phyloP scores from a whole-genome alignment of 176 grass and related monocot species.

The Cenchrus purpureus region DNA sequence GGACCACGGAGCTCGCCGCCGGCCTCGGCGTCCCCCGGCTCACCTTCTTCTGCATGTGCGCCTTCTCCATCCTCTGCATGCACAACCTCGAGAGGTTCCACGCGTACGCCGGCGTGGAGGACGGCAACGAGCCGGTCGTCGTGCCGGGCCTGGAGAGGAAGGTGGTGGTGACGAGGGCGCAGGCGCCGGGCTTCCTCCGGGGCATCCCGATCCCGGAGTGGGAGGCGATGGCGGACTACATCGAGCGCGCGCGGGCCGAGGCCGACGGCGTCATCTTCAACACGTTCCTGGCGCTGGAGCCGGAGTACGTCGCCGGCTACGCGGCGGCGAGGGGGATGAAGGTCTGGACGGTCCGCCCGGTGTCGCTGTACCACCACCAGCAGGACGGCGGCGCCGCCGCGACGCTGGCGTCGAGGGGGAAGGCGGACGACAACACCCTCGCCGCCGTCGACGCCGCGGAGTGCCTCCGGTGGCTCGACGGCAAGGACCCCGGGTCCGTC shows the following conservation, averaged over 20 bases:
- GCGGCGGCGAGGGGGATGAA: background rate
- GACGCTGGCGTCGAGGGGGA: background rate
- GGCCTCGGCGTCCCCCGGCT: background rate
- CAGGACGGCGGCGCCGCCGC: background rate
- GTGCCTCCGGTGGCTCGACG: background rate
- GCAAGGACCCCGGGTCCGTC: constrained; percentile 48
- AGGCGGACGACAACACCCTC: no score
- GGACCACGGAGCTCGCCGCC: background rate
- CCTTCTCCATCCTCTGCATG: background rate
- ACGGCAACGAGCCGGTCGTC: background rate
- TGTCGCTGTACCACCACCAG: background rate
- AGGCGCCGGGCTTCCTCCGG: background rate
- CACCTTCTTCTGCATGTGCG: background rate
- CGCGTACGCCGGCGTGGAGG: background rate
- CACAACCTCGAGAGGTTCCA: background rate
- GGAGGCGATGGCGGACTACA: background rate
- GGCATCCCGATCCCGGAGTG: background rate
- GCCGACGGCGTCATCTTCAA: background rate
- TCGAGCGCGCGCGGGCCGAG: background rate
- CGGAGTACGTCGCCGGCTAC: background rate
- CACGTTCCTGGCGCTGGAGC: background rate
- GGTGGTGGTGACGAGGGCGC: background rate
- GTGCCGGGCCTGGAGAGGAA: background rate
- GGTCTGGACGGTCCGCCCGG: background rate
- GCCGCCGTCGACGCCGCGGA: background rate